These are phyloP conservation scores for Tulasnella calospora DNA, from an alignment of 768 basidiomycete genomes.

Conservation along the genomic window DNA sequence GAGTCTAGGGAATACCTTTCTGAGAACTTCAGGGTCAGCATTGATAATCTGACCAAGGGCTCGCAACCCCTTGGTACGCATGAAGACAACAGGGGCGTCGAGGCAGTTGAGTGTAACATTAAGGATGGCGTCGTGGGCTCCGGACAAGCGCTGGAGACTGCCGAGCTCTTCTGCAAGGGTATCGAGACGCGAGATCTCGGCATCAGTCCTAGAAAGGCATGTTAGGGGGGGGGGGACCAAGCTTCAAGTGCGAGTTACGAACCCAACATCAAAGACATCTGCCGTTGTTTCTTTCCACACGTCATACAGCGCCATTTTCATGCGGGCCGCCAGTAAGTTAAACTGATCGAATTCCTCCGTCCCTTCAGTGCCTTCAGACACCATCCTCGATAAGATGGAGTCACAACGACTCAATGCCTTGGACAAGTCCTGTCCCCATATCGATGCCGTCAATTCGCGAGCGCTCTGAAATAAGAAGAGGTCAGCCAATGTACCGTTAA, in stretches of 20 bases:
- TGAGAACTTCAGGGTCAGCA: constrained; percentile 78
- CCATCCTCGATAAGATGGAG: constrained; percentile 44
- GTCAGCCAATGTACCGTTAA: background rate
- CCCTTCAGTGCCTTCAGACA: constrained; percentile 31
- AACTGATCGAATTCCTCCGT: constrained; percentile 35
- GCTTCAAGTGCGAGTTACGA: constrained; percentile 30
- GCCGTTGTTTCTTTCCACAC: constrained; percentile 66
- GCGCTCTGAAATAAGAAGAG: constrained; percentile 57
- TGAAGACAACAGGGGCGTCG: constrained; percentile 81
- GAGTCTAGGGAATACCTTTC: constrained; percentile 49
- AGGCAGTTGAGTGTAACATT: constrained; percentile 71
- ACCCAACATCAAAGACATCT: constrained; percentile 84
- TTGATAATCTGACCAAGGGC: constrained; percentile 86
- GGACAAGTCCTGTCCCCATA: constrained; percentile 82
- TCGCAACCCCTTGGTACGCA: constrained; percentile 89
- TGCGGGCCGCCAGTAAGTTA: constrained; percentile 38
- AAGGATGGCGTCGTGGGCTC: constrained; percentile 79
- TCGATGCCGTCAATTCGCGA: constrained; percentile 69
- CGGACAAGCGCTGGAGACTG: constrained; percentile 65
- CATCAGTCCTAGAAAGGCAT: constrained; percentile 51
- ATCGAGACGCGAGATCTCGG: constrained; percentile 65
- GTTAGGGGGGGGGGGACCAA: background rate
- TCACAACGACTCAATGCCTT: constrained; percentile 56
- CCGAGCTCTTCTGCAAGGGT: constrained; percentile 70
- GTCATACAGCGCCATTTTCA: constrained; percentile 60